Conservation (phyloP, 1,284 basidiomycete species). For the Ustilago esculenta region DNA sequence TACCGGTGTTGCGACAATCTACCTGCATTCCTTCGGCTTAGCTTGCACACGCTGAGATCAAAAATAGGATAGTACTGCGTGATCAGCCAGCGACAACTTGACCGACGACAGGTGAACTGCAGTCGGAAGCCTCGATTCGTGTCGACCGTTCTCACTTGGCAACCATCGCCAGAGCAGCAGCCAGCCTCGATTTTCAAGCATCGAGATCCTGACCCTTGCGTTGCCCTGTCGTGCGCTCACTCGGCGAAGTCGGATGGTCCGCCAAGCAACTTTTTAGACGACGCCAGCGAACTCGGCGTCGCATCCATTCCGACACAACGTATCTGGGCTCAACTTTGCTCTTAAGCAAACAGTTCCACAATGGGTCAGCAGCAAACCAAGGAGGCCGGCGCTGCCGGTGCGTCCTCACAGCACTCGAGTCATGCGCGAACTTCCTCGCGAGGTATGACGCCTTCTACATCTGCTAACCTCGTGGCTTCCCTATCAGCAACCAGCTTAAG, state of each 20-base stretch:
- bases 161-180: no score
- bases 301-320: background rate
- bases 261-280: background rate
- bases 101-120: no score
- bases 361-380: conserved; percentile 53
- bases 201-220: background rate
- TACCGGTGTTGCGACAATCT: no score
- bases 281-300: conserved; percentile 3
- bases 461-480: conserved; percentile 27
- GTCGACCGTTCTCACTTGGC: no score
- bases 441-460: conserved; percentile 33
- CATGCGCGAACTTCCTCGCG: conserved; percentile 29
- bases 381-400: conserved; percentile 32
- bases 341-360: background rate
- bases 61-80: no score
- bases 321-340: background rate
- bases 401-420: conserved; percentile 11
- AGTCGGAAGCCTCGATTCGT: no score
- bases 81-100: no score
- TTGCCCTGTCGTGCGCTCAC: no score
- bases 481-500: conserved; percentile 27
- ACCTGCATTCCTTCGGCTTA: no score
- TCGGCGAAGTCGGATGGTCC: conserved; percentile 5
- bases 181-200: no score
- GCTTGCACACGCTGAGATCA: no score